phyloP scores from a whole-genome alignment of 1,284 basidiomycete species.

The Trametes polyzona region DNA sequence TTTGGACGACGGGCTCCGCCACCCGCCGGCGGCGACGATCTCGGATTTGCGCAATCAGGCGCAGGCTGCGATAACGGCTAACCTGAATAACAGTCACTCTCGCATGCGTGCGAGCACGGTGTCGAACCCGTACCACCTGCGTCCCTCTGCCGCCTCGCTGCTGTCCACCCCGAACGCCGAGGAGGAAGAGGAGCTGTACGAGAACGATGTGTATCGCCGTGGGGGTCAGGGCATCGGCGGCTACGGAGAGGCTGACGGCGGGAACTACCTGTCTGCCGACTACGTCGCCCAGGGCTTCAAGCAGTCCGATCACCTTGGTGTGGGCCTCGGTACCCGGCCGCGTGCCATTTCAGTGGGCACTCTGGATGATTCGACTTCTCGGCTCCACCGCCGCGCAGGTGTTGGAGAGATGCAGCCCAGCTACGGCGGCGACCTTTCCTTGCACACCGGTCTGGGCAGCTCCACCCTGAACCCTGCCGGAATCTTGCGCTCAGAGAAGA shows the following conservation, averaged over 20 bases:
- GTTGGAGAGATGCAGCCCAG: slow-evolving; percentile 56
- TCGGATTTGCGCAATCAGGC: slow-evolving; percentile 85
- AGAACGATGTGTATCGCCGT: slow-evolving; percentile 59
- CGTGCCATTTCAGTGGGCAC: slow-evolving; percentile 92
- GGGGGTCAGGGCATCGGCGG: slow-evolving; percentile 35
- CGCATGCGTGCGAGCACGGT: slow-evolving; percentile 89
- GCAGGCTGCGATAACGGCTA: slow-evolving; percentile 85
- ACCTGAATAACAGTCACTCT: slow-evolving; percentile 72
- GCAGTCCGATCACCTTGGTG: slow-evolving; percentile 65
- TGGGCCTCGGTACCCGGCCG: slow-evolving; percentile 59
- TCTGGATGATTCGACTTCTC: slow-evolving; percentile 73
- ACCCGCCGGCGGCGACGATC: slow-evolving; percentile 79
- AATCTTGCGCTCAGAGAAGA: slow-evolving; percentile 63
- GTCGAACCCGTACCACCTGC: slow-evolving; percentile 77
- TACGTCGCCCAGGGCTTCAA: slow-evolving; percentile 78
- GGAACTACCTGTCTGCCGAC: slow-evolving; percentile 55
- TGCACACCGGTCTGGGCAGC: slow-evolving; percentile 42
- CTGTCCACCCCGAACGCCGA: slow-evolving; percentile 68
- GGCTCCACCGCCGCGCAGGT: slow-evolving; percentile 65
- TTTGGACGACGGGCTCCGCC: slow-evolving; percentile 74
- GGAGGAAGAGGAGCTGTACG: slow-evolving; percentile 70
- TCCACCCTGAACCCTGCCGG: slow-evolving; percentile 52
- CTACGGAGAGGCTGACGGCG: slow-evolving; percentile 58
- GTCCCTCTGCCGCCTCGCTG: slow-evolving; percentile 60
- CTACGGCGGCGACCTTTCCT: slow-evolving; percentile 61